These are phyloP conservation scores for Microbotryum violaceum DNA, from an alignment of 1,284 basidiomycete species.

Conservation along the genomic window DNA sequence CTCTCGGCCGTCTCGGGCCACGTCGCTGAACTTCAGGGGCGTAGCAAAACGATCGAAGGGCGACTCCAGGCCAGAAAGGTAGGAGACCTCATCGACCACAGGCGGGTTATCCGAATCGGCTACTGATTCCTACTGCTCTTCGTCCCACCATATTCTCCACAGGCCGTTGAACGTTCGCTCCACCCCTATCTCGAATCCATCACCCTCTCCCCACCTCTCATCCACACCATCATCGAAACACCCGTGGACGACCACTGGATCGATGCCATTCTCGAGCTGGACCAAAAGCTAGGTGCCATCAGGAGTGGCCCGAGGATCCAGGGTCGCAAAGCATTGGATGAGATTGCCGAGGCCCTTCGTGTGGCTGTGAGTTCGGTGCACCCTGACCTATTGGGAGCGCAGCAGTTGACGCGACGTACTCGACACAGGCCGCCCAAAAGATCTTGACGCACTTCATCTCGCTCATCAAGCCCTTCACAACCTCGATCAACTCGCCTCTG, in stretches of 20 bases:
- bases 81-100: slow-evolving; percentile 33
- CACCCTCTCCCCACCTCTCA: slow-evolving; percentile 70
- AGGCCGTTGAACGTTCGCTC: slow-evolving; percentile 83
- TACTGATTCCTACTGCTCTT: too few species aligned
- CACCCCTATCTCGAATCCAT: slow-evolving; percentile 71
- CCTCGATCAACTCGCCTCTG: slow-evolving; percentile 82
- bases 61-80: slow-evolving; percentile 75
- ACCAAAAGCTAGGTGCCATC: slow-evolving; percentile 61
- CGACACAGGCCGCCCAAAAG: slow-evolving; percentile 72
- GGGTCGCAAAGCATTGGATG: slow-evolving; percentile 70
- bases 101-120: too few species aligned
- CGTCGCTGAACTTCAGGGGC: slow-evolving; percentile 82
- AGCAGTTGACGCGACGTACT: neutral
- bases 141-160: slow-evolving; percentile 1
- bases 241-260: slow-evolving; percentile 78
- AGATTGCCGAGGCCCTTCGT: slow-evolving; percentile 74
- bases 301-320: slow-evolving; percentile 68
- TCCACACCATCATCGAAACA: slow-evolving; percentile 73
- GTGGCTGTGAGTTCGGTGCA: slow-evolving; percentile 56
- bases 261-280: slow-evolving; percentile 66
- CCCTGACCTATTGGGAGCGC: neutral
- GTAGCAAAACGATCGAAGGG: slow-evolving; percentile 81
- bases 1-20: slow-evolving; percentile 88
- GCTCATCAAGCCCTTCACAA: slow-evolving; percentile 70
- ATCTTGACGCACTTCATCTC: slow-evolving; percentile 78